Evolutionary conservation across 257 asterid species (phyloP).

Genomic region (Gardenia jasminoides): DNA sequence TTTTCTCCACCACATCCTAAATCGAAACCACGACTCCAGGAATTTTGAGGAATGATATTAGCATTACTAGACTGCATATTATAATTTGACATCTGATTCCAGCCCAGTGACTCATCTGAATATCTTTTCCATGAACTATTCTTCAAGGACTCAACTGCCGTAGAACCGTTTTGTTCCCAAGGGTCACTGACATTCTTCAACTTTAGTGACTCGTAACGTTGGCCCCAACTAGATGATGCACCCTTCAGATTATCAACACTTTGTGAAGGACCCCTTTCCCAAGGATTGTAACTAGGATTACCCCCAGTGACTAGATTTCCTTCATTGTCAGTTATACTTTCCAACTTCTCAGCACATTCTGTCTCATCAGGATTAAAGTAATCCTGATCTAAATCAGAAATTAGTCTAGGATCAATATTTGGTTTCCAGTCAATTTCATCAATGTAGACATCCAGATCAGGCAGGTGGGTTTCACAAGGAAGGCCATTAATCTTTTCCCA

Average conservation of each 20-base stretch:
- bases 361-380: slow-evolving; percentile 57
- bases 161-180: slow-evolving; percentile 53
- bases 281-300: slow-evolving; percentile 41
- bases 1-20: slow-evolving; percentile 30
- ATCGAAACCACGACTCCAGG: slow-evolving; percentile 28
- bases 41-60: slow-evolving; percentile 17
- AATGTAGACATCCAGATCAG: slow-evolving; percentile 59
- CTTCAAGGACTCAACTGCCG: slow-evolving; percentile 34
- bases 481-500: slow-evolving; percentile 62
- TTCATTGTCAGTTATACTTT: slow-evolving; percentile 26
- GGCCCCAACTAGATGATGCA: slow-evolving; percentile 38
- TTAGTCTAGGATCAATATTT: slow-evolving; percentile 54
- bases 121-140: slow-evolving; percentile 44
- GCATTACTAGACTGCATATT: slow-evolving; percentile 15
- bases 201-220: slow-evolving; percentile 37
- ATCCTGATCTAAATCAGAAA: slow-evolving; percentile 66
- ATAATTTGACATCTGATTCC: slow-evolving; percentile 34
- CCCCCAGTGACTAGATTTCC: slow-evolving; percentile 15
- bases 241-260: slow-evolving; percentile 27
- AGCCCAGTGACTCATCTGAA: slow-evolving; percentile 43
- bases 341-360: slow-evolving; percentile 27
- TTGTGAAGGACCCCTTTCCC: slow-evolving; percentile 46
- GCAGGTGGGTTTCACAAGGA: slow-evolving; percentile 56
- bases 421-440: slow-evolving; percentile 80
- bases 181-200: slow-evolving; percentile 40